These are phyloP conservation scores for Nannochloropsis oceanica DNA, from an alignment of 108 stramenopile species.

Conservation along the genomic window DNA sequence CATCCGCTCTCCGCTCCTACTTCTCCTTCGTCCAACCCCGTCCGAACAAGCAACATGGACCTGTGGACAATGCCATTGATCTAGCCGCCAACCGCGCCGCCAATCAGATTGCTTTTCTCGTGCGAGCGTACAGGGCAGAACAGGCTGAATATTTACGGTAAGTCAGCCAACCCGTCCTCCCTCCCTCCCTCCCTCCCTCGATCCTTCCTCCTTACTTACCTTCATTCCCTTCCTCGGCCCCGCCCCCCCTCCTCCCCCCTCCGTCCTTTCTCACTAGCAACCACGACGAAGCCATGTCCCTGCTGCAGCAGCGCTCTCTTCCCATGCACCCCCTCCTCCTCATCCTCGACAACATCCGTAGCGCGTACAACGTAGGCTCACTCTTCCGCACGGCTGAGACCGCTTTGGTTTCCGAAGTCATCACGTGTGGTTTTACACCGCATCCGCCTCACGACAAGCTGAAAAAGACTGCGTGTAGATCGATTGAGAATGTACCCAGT, in stretches of 20 bases:
- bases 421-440: constrained; percentile 31
- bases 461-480: constrained; percentile 25
- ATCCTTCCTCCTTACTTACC: background rate
- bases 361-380: constrained; percentile 37
- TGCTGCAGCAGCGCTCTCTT: background rate
- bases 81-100: background rate
- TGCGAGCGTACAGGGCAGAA: constrained; percentile 26
- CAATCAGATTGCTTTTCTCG: constrained; percentile 22
- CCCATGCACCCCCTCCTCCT: constrained; percentile 24
- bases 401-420: constrained; percentile 15
- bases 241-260: background rate
- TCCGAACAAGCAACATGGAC: background rate
- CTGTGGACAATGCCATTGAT: background rate
- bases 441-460: constrained; percentile 35
- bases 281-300: constrained; percentile 19
- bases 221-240: background rate
- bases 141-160: constrained; percentile 28
- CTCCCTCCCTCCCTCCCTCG: background rate
- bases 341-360: constrained; percentile 34
- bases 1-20: background rate
- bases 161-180: background rate
- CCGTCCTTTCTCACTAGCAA: background rate
- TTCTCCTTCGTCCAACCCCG: background rate
- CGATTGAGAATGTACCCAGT: constrained; percentile 20
- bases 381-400: constrained; percentile 38